Evolutionary conservation across 306 rosid species (phyloP).

Genomic region (Begonia fuchsioides): DNA sequence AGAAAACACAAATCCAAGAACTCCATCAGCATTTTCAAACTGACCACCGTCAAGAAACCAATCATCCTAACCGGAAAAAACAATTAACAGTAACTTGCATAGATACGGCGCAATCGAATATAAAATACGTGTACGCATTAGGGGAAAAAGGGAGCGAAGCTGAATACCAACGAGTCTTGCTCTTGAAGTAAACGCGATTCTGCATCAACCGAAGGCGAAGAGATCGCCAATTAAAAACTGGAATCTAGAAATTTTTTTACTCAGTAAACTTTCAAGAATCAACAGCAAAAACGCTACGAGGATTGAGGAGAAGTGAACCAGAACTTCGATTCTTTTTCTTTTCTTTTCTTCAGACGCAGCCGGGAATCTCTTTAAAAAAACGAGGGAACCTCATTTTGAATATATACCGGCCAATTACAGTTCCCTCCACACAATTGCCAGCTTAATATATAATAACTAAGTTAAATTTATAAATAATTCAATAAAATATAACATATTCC

Average conservation of each 20-base stretch:
- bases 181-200: slow-evolving; percentile 17
- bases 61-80: slow-evolving; percentile 17
- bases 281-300: slow-evolving; percentile 14
- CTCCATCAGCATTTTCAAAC: slow-evolving; percentile 6
- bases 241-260: not conserved
- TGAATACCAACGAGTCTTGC: slow-evolving; percentile 1
- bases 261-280: slow-evolving; percentile 21
- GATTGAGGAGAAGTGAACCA: no score
- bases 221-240: slow-evolving; percentile 4
- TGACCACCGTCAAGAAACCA: slow-evolving; percentile 20
- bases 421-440: no score
- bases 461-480: no score
- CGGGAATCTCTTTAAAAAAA: not conserved
- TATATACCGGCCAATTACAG: not conserved
- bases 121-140: slow-evolving; percentile 2
- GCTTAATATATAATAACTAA: no score
- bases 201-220: slow-evolving; percentile 27
- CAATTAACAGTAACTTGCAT: slow-evolving; percentile 13
- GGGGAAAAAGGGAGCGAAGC: slow-evolving; percentile 1
- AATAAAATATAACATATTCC: no score
- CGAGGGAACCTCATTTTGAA: not conserved
- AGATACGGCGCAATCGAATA: slow-evolving; percentile 15
- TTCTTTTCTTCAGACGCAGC: no score
- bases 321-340: no score
- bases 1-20: slow-evolving; percentile 11